Conservation (phyloP, 108 stramenopile species). For the Mediolabrus comicus region DNA sequence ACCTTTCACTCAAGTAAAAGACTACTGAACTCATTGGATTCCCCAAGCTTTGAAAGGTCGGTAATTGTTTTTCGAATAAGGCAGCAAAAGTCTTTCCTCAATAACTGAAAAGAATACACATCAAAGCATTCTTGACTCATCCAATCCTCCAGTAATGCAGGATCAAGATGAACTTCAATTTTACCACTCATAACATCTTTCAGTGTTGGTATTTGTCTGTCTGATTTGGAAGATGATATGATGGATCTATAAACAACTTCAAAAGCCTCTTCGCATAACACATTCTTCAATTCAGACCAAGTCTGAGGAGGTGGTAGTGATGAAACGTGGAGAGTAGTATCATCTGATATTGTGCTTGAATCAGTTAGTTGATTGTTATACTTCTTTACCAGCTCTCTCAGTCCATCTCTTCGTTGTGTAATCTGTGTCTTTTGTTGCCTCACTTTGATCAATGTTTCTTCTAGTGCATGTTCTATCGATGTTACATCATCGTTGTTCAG, state of each 20-base stretch:
- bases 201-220: constrained; percentile 29
- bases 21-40: constrained; percentile 12
- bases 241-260: constrained; percentile 36
- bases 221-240: constrained; percentile 25
- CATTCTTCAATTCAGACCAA: constrained; percentile 28
- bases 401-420: constrained; percentile 19
- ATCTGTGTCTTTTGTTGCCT: constrained; percentile 43
- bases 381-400: constrained; percentile 23
- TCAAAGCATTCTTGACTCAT: constrained; percentile 76
- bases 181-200: constrained; percentile 54
- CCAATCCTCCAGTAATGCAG: constrained; percentile 49
- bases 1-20: constrained; percentile 3
- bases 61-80: neutral
- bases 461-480: constrained; percentile 54
- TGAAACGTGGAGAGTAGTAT: constrained; percentile 10
- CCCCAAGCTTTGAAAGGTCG: constrained; percentile 32
- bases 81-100: constrained; percentile 36
- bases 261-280: constrained; percentile 25
- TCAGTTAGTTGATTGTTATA: constrained; percentile 10
- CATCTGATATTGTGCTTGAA: constrained; percentile 6
- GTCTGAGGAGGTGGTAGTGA: constrained; percentile 22
- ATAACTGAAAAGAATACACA: constrained; percentile 74
- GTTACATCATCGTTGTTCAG: constrained; percentile 53
- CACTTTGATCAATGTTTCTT: constrained; percentile 53
- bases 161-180: constrained; percentile 53